These are phyloP conservation scores for Sanghuangporus sanghuang DNA, from an alignment of 1,284 basidiomycete species.

Conservation along the genomic window DNA sequence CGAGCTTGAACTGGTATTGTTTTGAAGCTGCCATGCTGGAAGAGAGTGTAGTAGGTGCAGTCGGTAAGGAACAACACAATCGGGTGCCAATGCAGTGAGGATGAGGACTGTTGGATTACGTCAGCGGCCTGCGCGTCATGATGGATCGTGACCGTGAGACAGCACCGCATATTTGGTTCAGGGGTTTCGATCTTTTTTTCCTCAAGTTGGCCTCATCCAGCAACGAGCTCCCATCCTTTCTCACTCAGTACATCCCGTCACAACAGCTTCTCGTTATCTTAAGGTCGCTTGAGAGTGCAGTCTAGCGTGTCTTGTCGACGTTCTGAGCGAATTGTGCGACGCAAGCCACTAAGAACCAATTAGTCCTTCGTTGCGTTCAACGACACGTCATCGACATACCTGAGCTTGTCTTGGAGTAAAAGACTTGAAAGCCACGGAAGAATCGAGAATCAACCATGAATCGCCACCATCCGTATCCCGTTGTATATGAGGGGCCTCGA, in stretches of 20 bases:
- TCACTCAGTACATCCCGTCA: slow-evolving; percentile 23
- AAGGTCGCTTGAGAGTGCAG: neutral
- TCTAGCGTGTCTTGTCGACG: neutral
- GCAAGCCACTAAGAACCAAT: neutral
- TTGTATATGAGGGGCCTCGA: slow-evolving; percentile 61
- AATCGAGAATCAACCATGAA: slow-evolving; percentile 47
- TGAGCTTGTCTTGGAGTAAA: neutral
- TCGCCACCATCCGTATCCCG: slow-evolving; percentile 80
- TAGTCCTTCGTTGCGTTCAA: neutral
- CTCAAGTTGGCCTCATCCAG: slow-evolving; percentile 10
- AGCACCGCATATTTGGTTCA: neutral
- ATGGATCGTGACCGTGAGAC: slow-evolving; percentile 1
- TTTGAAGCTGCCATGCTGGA: slow-evolving; percentile 57
- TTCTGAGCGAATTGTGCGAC: slow-evolving; percentile 10
- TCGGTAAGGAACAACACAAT: slow-evolving; percentile 15
- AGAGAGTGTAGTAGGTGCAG: slow-evolving; percentile 17
- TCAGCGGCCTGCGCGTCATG: slow-evolving; percentile 17
- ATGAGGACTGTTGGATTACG: neutral
- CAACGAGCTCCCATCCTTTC: slow-evolving; percentile 20
- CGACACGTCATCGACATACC: slow-evolving; percentile 6
- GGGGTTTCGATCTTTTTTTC: neutral
- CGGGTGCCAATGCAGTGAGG: neutral
- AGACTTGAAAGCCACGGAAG: neutral
- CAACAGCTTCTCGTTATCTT: slow-evolving; percentile 18
- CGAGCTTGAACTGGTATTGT: slow-evolving; percentile 87